Conservation (phyloP, 352 stramenopile genomes). For the Thalassiosira livingstoniorum region DNA sequence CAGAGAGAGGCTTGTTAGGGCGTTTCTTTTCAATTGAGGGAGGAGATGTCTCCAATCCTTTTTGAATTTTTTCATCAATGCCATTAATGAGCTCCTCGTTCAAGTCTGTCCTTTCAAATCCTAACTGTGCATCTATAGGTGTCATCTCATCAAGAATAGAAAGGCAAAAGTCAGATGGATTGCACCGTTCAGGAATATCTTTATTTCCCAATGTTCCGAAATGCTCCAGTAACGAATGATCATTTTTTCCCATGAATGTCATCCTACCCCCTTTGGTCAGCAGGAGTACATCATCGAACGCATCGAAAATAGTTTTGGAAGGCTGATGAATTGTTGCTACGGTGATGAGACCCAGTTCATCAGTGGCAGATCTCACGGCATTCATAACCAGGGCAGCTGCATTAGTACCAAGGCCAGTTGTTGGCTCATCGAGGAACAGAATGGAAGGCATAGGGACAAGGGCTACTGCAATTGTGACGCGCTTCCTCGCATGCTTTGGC, state of each 20-base stretch:
- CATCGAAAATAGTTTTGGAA: slow-evolving; percentile 41
- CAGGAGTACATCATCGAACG: slow-evolving; percentile 51
- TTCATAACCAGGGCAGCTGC: slow-evolving; percentile 89
- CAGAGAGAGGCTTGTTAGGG: slow-evolving; percentile 7
- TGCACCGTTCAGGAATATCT: slow-evolving; percentile 15
- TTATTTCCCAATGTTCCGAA: slow-evolving; percentile 25
- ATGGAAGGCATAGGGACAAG: slow-evolving; percentile 78
- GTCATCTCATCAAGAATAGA: slow-evolving; percentile 25
- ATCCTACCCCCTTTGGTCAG: slow-evolving; percentile 45
- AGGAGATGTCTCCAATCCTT: slow-evolving; percentile 7
- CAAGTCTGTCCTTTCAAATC: slow-evolving; percentile 38
- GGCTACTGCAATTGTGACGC: slow-evolving; percentile 81
- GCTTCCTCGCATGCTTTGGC: slow-evolving; percentile 56
- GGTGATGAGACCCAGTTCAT: slow-evolving; percentile 54
- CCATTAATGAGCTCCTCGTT: slow-evolving; percentile 5
- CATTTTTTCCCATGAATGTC: slow-evolving; percentile 36
- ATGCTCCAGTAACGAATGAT: slow-evolving; percentile 36
- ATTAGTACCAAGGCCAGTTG: slow-evolving; percentile 74
- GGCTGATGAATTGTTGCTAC: slow-evolving; percentile 55
- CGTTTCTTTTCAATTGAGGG: slow-evolving; percentile 21
- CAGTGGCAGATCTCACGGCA: slow-evolving; percentile 87
- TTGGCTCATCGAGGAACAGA: slow-evolving; percentile 82
- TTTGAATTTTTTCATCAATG: slow-evolving; percentile 41
- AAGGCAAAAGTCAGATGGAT: slow-evolving; percentile 47
- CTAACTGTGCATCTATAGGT: slow-evolving; percentile 26